Evolutionary conservation across 1,139 yeast genomes (phyloP).

Genomic region (Scheffersomyces titani): DNA sequence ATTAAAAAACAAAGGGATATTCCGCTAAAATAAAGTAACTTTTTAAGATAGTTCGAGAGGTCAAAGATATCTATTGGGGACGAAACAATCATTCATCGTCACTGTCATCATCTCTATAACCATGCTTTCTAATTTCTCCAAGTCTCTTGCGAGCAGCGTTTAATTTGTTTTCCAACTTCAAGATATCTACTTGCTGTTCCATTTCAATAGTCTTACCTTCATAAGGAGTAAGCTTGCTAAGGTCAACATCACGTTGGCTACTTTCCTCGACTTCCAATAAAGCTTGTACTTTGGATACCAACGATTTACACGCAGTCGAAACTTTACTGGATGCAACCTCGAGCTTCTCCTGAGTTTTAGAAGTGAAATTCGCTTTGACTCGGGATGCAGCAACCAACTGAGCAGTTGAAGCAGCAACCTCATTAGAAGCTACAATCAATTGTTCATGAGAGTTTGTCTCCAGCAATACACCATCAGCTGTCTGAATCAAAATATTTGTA

Average conservation of each 20-base stretch:
- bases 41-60: background rate
- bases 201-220: constrained; percentile 86
- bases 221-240: constrained; percentile 68
- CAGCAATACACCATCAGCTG: constrained; percentile 82
- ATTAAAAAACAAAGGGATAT: too few species aligned
- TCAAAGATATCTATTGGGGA: background rate
- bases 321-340: constrained; percentile 73
- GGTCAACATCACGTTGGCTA: constrained; percentile 55
- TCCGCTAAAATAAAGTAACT: background rate
- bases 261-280: constrained; percentile 44
- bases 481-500: constrained; percentile 74
- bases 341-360: constrained; percentile 74
- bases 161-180: constrained; percentile 77
- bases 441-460: constrained; percentile 73
- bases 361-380: constrained; percentile 77
- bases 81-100: constrained; percentile 38
- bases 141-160: constrained; percentile 74
- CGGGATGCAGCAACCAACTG: constrained; percentile 92
- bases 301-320: constrained; percentile 68
- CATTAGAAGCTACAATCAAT: constrained; percentile 86
- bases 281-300: constrained; percentile 72
- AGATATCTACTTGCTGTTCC: constrained; percentile 92
- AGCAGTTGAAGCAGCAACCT: constrained; percentile 91
- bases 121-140: constrained; percentile 82
- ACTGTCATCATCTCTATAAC: constrained; percentile 60